Evolutionary conservation across 352 stramenopile species (phyloP), one percentile per base, ranked within the genome.

Genomic region (Phytophthora nicotianae): DNA sequence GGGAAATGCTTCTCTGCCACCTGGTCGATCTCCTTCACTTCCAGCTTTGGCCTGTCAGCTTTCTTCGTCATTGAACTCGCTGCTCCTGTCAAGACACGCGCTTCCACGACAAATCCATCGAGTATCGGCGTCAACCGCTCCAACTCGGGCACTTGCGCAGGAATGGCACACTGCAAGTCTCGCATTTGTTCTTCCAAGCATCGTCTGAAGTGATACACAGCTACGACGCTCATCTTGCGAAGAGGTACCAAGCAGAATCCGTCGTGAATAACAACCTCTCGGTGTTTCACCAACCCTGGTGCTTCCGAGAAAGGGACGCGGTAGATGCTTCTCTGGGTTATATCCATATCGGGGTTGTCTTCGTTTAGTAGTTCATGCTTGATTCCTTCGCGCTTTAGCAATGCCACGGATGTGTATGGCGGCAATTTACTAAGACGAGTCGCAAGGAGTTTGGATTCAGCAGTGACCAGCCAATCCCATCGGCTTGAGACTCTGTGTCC

Each of bases 1-100:
- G 89, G 89, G 53, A 95, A 90, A 37, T 88, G 77, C 19, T 66
- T 74, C 7, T 75, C 66, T 4, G 75, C 77, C 13, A 83, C 43
- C 3, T 41, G 32, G 50, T 98, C 87, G 5, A 99, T 88, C 43
- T 89, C 91, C 13, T 41, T 42, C 4, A 69, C 57, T 13, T 67
- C 21, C 10, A 77, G 16, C n/a, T 60, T 67, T 20, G 40, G 20
- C 26, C 17, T 46, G 19, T 21, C 35, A 41, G 37, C 5, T 47
- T 46, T 53, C 19, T 55, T 61, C 17, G 55, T 35, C 5, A 40
- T 50, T 58, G 29, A 47, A 26, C 43, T 37, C 3, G 45, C 32
- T 5, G 53, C 38, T 29, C 35, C 66, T 26, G 46, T 26, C 10
- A 81, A 68, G n/a, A 40, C 24, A 46, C 56, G 77, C 17, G 74